Evolutionary conservation across 176 grass and related monocot genomes (phyloP).

Genomic region (Zoysia pacifica): DNA sequence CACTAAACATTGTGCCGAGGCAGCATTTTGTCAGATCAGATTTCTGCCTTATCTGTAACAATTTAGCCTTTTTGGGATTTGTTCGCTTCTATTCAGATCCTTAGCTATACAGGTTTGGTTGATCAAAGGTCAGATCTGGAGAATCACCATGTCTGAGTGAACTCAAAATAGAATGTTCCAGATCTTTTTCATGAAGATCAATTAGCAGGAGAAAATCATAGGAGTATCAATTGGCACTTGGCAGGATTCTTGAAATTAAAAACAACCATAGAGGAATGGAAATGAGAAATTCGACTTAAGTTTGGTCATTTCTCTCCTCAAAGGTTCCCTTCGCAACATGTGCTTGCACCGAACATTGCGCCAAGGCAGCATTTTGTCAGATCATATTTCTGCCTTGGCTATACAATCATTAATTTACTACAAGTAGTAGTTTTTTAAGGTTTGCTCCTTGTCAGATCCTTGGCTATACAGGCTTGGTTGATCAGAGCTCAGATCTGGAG

Average conservation of each 20-base stretch:
- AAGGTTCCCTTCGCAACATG: neutral
- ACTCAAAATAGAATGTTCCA: neutral
- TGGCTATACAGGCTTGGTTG: neutral
- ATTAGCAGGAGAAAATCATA: neutral
- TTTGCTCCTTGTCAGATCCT: neutral
- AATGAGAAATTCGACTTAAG: conserved; percentile 29
- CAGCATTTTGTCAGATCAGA: neutral
- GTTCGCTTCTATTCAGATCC: neutral
- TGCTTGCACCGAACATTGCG: neutral
- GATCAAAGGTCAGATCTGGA: conserved; percentile 29
- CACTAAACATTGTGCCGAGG: neutral
- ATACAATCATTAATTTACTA: neutral
- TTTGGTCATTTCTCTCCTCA: conserved; percentile 37
- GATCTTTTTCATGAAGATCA: neutral
- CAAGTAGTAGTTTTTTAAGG: neutral
- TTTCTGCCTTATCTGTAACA: neutral
- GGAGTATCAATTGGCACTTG: neutral
- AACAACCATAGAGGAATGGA: neutral
- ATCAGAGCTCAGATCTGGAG: conserved; percentile 29
- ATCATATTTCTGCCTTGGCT: neutral
- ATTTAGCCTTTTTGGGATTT: neutral
- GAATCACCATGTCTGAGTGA: neutral
- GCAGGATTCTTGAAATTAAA: neutral
- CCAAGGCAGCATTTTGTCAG: neutral
- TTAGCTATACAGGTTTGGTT: neutral